These are phyloP conservation scores for Solanum pimpinellifolium DNA, from an alignment of 257 asterid species.

Conservation along the genomic window DNA sequence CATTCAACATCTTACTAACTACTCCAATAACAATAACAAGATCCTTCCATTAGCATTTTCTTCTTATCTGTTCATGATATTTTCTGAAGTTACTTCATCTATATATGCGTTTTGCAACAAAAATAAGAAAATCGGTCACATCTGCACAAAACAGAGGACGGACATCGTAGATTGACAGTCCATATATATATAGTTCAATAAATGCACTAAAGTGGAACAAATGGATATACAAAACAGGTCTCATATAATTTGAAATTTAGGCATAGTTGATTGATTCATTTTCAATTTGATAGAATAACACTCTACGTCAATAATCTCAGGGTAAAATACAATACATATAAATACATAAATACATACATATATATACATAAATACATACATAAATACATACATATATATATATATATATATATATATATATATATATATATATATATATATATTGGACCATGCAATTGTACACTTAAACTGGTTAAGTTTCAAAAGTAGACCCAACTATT, in stretches of 20 bases:
- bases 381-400: too few relatives aligned
- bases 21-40: not conserved
- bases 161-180: not conserved
- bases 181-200: not conserved
- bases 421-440: not conserved
- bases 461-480: not conserved
- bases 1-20: not conserved
- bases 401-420: too few relatives aligned
- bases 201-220: not conserved
- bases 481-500: not conserved
- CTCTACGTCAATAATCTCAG: not conserved
- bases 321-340: not conserved
- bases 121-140: not conserved
- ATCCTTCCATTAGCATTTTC: not conserved
- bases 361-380: too few relatives aligned
- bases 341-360: too few relatives aligned
- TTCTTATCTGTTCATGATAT: not conserved
- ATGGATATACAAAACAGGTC: not conserved
- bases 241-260: not conserved
- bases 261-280: not conserved
- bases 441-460: not conserved
- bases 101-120: not conserved
- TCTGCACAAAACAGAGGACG: not conserved
- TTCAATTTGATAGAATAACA: not conserved
- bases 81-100: not conserved